These are phyloP conservation scores for Tillandsia fasciculata DNA, from an alignment of 176 grass and related monocot species.

Conservation along the genomic window DNA sequence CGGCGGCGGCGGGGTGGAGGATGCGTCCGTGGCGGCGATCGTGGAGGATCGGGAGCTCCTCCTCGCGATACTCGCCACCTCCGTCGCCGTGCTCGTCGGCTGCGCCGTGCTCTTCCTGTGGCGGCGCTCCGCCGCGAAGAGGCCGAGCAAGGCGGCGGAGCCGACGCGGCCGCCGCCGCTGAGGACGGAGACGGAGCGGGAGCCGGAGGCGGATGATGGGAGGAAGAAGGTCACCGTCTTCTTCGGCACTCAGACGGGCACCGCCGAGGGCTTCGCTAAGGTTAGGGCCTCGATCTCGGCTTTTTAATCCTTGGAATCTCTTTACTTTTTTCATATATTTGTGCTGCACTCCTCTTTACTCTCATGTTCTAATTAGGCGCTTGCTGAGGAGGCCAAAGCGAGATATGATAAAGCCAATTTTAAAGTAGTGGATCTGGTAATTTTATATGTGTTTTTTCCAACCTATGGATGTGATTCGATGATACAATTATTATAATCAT, in stretches of 20 bases:
- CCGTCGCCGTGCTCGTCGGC: constrained; percentile 50
- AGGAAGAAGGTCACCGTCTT: constrained; percentile 64
- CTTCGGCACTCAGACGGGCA: constrained; percentile 94
- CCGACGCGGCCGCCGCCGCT: neutral
- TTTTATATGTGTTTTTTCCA: constrained; percentile 3
- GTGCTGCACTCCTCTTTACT: neutral
- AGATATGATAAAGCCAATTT: constrained; percentile 77
- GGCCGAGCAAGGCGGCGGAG: constrained; percentile 24
- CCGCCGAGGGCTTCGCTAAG: constrained; percentile 94
- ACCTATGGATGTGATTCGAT: neutral
- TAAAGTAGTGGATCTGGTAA: constrained; percentile 86
- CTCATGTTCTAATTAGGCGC: constrained; percentile 23
- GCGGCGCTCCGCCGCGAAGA: constrained; percentile 26
- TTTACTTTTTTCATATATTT: neutral
- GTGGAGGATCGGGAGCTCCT: constrained; percentile 28
- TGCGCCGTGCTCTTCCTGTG: constrained; percentile 61
- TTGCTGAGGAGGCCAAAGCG: constrained; percentile 68
- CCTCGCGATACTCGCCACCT: constrained; percentile 30
- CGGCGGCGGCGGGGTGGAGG: constrained; percentile 13
- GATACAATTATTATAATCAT: neutral
- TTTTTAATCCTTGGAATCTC: neutral
- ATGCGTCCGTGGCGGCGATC: constrained; percentile 11
- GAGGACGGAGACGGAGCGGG: neutral
- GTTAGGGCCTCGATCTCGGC: constrained; percentile 16
- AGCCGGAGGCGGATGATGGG: constrained; percentile 39